Evolutionary conservation across 352 stramenopile species (phyloP).

Genomic region (Phytopythium vexans): DNA sequence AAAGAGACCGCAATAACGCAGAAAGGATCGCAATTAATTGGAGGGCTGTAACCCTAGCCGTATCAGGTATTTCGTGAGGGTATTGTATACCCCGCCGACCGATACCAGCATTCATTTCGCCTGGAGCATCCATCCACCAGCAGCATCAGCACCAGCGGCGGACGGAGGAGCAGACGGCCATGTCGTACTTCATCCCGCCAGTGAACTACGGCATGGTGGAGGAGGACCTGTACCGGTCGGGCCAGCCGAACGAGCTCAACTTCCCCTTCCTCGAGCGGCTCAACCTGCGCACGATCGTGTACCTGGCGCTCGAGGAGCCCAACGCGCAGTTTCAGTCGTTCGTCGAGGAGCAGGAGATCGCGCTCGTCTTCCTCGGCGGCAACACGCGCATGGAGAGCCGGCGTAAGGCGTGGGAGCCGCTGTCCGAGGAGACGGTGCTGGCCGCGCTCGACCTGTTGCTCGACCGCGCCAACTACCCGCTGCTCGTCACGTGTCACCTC

Average conservation of each 20-base stretch:
- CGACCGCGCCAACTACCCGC: conserved; percentile 86
- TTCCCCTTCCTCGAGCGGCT: conserved; percentile 91
- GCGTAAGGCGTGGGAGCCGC: conserved; percentile 83
- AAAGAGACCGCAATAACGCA: too few relatives aligned
- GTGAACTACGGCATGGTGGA: conserved; percentile 93
- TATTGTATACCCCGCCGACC: too few relatives aligned
- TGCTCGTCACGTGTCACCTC: conserved; percentile 91
- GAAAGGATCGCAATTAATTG: too few relatives aligned
- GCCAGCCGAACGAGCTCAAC: conserved; percentile 91
- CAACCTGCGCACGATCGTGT: conserved; percentile 90
- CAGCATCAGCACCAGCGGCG: too few relatives aligned
- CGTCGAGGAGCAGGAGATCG: conserved; percentile 90
- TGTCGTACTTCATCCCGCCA: conserved; percentile 91
- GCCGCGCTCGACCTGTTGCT: conserved; percentile 88
- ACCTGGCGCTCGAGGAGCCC: conserved; percentile 86
- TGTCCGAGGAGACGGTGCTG: conserved; percentile 89
- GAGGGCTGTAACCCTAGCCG: too few relatives aligned
- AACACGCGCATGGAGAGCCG: conserved; percentile 88
- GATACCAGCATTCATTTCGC: too few relatives aligned
- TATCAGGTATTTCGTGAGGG: too few relatives aligned
- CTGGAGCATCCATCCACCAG: too few relatives aligned
- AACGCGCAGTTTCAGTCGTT: conserved; percentile 90
- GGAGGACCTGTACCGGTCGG: conserved; percentile 89
- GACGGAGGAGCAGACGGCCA: conserved; percentile 11
- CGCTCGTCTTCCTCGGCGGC: conserved; percentile 82